Evolutionary conservation across 106 monocot genomes (phyloP), one percentile per base, ranked within the genome.

Genomic region (Platanthera guangdongensis): DNA sequence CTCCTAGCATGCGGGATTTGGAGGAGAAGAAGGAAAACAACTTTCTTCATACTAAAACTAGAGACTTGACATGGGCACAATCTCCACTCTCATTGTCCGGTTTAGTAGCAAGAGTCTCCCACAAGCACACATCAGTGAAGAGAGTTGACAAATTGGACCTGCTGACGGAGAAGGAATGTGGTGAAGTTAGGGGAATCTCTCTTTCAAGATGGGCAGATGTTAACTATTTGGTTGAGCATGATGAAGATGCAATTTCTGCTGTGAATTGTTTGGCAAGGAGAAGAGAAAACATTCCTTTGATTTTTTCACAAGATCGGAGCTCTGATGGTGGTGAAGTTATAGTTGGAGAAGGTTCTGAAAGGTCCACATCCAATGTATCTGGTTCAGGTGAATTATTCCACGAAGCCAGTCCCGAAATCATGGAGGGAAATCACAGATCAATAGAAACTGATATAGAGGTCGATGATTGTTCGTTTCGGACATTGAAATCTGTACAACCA

Each of bases 1-100:
- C 87, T 4, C 85, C 87, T 7, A 83, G 89, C 53, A 71, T 87
- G 30, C 83, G 89, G 89, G 89, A 87, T 51, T 55, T 72, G 59
- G 87, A 85, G 75, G 81, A 79, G 9, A 57, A 39, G 39, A 39
- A 39, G 39, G 87, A 89, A 72, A 52, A 68, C 9, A 28, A 5
- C 52, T 49, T 52, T 75, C 22, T 50, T 57, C 32, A 7, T 16
- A 28, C 51, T 0, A 76, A 7, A 39, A 51, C 0, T 21, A 76
- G 51, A 75, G 76, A 76, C 32, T 53, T 46, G 13, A 60, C 46
- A 0, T 12, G 4, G 11, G 4, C 70, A 70, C 47, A 46, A 15
- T 18, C 3, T 70, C 25, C 70, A 70, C n/a, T 70, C 59, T 84
- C 88, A 39, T 39, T 39, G 39, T 1, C 0, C 39, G 39, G 3